Percentiles rank a stretch among this genome's conserved stretches.
phyloP scores from a whole-genome alignment of 306 rosid species.

The Prunus dulcis region DNA sequence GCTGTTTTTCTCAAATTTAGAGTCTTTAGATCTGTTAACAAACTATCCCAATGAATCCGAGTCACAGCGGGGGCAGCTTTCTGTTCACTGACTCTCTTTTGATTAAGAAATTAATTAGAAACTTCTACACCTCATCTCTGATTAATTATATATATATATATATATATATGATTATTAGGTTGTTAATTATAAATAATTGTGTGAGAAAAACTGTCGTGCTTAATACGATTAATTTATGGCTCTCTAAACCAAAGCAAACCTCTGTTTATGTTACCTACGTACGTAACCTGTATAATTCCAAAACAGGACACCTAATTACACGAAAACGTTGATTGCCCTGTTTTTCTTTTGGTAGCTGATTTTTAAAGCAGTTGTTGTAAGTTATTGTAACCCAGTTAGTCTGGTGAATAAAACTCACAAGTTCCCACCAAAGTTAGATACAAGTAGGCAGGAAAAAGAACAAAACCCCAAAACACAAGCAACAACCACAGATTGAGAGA shows the following conservation, averaged over 20 bases:
- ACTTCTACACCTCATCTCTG: not conserved
- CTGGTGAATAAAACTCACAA: not conserved
- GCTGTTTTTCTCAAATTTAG: not conserved
- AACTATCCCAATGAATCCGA: not conserved
- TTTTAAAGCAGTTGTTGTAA: not conserved
- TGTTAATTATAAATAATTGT: too few species aligned
- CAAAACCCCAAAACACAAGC: not conserved
- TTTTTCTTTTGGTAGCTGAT: not conserved
- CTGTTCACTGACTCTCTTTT: not conserved
- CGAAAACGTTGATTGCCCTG: not conserved
- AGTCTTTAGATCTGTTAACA: not conserved
- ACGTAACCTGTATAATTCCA: not conserved
- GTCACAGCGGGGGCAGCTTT: not conserved
- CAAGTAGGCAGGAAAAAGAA: constrained; percentile 40
- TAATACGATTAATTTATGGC: too few species aligned
- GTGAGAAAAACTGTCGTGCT: too few species aligned
- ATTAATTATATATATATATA: not conserved
- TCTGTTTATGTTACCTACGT: not conserved
- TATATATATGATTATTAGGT: too few species aligned
- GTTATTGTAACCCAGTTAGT: not conserved
- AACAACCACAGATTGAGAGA: not conserved
- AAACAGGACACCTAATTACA: not conserved
- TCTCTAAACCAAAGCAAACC: too few species aligned
- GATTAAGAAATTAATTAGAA: not conserved
- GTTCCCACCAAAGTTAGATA: constrained; percentile 32